Evolutionary conservation across 202 grass and related monocot species (phyloP).

Genomic region (Panicum hallii): DNA sequence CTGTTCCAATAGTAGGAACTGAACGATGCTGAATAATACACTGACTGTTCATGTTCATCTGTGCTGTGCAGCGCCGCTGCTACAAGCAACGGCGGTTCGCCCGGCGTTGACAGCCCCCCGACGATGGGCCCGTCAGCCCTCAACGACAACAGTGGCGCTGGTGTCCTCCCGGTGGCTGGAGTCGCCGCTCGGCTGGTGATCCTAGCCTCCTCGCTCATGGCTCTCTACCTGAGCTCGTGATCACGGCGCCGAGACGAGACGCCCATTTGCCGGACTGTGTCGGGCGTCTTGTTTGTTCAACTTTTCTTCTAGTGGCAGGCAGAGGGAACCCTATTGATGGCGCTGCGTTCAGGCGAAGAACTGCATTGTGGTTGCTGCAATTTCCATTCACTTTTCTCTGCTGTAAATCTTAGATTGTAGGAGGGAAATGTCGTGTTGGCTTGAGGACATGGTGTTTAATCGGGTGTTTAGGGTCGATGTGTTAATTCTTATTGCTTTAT

Average conservation of each 20-base stretch:
- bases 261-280: not conserved
- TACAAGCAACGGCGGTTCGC: constrained; percentile 38
- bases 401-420: constrained; percentile 43
- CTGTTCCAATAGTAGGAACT: too few species aligned
- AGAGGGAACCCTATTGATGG: constrained; percentile 45
- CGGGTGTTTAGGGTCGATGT: constrained; percentile 29
- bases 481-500: not conserved
- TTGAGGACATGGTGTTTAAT: constrained; percentile 12
- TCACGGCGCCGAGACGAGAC: constrained; percentile 27
- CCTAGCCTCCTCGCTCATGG: constrained; percentile 49
- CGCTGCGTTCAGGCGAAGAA: constrained; percentile 47
- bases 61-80: constrained; percentile 56
- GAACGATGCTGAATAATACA: not conserved
- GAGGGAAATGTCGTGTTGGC: not conserved
- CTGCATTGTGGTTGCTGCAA: not conserved
- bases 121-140: constrained; percentile 60
- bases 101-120: constrained; percentile 57
- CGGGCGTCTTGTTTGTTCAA: constrained; percentile 38
- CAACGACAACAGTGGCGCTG: constrained; percentile 41
- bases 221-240: constrained; percentile 46
- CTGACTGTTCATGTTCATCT: not conserved
- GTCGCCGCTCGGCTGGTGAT: constrained; percentile 3
- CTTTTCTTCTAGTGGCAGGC: constrained; percentile 45
- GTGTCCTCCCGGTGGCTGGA: constrained; percentile 20
- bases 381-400: constrained; percentile 42